A percentile compares a stretch with the other conserved stretches of the same genome.
These are phyloP conservation scores for Arctostaphylos glauca DNA, from an alignment of 148 eudicot genomes.

Conservation along the genomic window DNA sequence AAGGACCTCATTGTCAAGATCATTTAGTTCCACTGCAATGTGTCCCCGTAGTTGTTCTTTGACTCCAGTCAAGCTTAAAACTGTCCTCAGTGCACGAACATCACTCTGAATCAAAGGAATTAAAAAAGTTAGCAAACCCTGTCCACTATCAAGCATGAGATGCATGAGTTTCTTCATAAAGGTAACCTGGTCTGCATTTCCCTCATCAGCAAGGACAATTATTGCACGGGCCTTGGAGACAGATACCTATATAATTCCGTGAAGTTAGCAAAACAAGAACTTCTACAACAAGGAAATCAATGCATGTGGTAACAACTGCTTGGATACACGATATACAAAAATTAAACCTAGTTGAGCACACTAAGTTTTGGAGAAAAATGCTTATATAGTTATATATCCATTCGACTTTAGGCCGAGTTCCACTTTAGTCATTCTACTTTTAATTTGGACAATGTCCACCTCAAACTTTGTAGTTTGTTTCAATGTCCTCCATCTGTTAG, in stretches of 20 bases:
- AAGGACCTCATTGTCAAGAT: constrained; percentile 61
- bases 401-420: too few relatives aligned
- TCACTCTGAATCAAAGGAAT: constrained; percentile 41
- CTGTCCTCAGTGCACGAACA: constrained; percentile 65
- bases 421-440: too few relatives aligned
- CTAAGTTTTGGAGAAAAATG: too few relatives aligned
- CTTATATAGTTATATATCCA: too few relatives aligned
- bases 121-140: not conserved
- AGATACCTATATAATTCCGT: constrained; percentile 35
- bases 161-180: not conserved
- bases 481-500: too few relatives aligned
- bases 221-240: constrained; percentile 65
- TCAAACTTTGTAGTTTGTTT: too few relatives aligned
- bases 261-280: constrained; percentile 12
- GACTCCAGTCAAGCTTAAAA: constrained; percentile 55
- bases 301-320: not conserved
- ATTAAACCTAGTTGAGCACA: not conserved
- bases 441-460: too few relatives aligned
- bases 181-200: constrained; percentile 61
- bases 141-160: not conserved
- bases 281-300: not conserved
- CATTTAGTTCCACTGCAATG: constrained; percentile 59
- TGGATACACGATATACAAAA: not conserved
- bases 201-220: constrained; percentile 64
- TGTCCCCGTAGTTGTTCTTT: constrained; percentile 52